Evolutionary conservation across 331 rosid genomes (phyloP), one percentile per base, ranked within the genome.

Genomic region (Ulmus americana): DNA sequence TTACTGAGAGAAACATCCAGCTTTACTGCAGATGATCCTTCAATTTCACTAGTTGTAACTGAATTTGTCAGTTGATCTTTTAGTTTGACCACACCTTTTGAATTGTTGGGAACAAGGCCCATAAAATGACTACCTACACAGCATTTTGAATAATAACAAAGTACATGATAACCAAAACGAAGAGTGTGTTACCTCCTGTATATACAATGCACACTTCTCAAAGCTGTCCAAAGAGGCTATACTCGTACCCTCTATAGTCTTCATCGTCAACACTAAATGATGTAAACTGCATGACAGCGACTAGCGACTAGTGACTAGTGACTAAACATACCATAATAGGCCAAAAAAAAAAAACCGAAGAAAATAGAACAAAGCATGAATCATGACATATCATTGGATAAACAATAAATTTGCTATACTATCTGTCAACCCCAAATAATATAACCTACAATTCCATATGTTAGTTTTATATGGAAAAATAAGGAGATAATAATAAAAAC

Each of bases 201-300:
- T 87, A 94, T 54, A 94, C 85, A 57, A 94, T 53, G 65, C 98
- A 95, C 66, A 94, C 97, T 94, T 92, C 98, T 15, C 95, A 94
- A 80, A 94, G 95, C 82, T 89, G 78, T 59, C 98, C 97, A 73
- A 61, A 75, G 55, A 94, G 95, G 70, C 98, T 82, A 70, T 70
- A 94, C 67, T 94, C 98, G 76, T 79, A 94, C 54, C 98, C 98
- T 76, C 81, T 74, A 55, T 82, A 94, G 74, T 94, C 98, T 67
- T 84, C 98, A 69, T 94, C 98, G 43, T 79, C 91, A 6, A 49
- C 64, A 70, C 77, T 71, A 72, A 85, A 94, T 65, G 98, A 94
- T 59, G 91, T 83, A 74, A 94, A 75, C 98, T 94, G 90, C 88
- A 86, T 22, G 63, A 42, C 46, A 69, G 71, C 1, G 64, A 72